Conservation (phyloP, 2,329 filamentous ascomycete genomes). For the Pezicula neosporulosa region DNA sequence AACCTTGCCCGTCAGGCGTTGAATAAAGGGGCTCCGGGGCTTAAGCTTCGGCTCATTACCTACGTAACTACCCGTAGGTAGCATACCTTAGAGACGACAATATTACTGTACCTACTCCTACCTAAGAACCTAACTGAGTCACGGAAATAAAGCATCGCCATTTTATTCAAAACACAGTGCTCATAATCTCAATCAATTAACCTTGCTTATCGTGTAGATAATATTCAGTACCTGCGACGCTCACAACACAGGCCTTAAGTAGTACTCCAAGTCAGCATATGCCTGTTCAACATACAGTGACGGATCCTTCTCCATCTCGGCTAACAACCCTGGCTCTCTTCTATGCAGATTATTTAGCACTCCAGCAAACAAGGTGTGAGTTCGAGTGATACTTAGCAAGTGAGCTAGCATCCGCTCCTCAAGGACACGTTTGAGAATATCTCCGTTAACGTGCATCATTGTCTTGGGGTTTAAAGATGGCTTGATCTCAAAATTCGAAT, state of each 20-base stretch:
- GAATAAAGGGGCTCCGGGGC: too few relatives aligned
- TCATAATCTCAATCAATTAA: too few relatives aligned
- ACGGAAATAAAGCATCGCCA: too few relatives aligned
- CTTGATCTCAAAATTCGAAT: conserved; percentile 27
- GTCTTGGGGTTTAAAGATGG: conserved; percentile 37
- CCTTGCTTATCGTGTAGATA: too few relatives aligned
- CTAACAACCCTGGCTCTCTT: conserved; percentile 24
- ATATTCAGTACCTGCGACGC: too few relatives aligned
- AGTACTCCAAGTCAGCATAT: conserved; percentile 52
- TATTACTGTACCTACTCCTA: too few relatives aligned
- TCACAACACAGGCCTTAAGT: conserved; percentile 47
- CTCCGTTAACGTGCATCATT: conserved; percentile 64
- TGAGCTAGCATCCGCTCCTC: conserved; percentile 41
- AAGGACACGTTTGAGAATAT: conserved; percentile 55
- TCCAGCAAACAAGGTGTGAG: conserved; percentile 37
- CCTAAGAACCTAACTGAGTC: too few relatives aligned
- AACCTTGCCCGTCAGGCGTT: too few relatives aligned
- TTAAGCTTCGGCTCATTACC: too few relatives aligned
- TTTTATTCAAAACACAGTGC: too few relatives aligned
- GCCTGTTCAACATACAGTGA: conserved; percentile 42
- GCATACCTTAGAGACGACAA: too few relatives aligned
- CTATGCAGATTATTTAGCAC: conserved; percentile 48
- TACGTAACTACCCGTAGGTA: too few relatives aligned
- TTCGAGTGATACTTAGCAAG: conserved; percentile 29
- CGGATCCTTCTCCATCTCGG: conserved; percentile 22